These are phyloP conservation scores for Pleomassaria siparia DNA, from an alignment of 2,329 filamentous ascomycete genomes.

Conservation along the genomic window DNA sequence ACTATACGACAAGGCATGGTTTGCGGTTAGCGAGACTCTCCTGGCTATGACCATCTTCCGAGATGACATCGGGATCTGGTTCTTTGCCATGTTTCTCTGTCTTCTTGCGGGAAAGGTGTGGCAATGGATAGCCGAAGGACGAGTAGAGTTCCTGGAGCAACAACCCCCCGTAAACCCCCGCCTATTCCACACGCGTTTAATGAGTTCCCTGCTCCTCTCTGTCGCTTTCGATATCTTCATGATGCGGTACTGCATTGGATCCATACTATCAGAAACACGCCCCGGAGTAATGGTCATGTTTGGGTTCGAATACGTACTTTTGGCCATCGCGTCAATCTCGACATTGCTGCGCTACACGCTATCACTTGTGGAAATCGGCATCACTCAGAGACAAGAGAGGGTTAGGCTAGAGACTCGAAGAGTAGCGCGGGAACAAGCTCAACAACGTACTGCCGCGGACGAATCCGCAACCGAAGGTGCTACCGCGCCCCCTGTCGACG, in stretches of 20 bases:
- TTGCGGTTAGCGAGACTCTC: constrained; percentile 94
- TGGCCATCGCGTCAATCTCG: constrained; percentile 77
- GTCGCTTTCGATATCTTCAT: constrained; percentile 78
- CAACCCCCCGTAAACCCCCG: constrained; percentile 87
- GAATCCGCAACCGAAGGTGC: constrained; percentile 24
- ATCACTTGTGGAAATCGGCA: constrained; percentile 73
- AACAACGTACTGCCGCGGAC: constrained; percentile 54
- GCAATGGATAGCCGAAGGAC: constrained; percentile 96
- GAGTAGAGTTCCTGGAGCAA: constrained; percentile 92
- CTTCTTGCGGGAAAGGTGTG: constrained; percentile 94
- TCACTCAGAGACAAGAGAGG: constrained; percentile 73
- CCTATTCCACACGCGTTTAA: constrained; percentile 82
- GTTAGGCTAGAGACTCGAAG: constrained; percentile 54
- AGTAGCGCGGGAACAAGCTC: constrained; percentile 64
- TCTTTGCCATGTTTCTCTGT: constrained; percentile 93
- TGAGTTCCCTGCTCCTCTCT: constrained; percentile 75
- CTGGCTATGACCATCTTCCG: constrained; percentile 98
- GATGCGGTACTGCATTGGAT: constrained; percentile 77
- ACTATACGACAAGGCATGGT: constrained; percentile 97
- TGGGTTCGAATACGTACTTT: constrained; percentile 91
- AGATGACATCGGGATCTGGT: constrained; percentile 91
- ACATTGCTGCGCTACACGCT: constrained; percentile 78
- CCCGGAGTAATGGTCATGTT: constrained; percentile 99
- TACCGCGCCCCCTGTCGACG: constrained; percentile 49
- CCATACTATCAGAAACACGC: constrained; percentile 82